Evolutionary conservation across 176 grass and related monocot species (phyloP).

Genomic region (Paspalum vaginatum): DNA sequence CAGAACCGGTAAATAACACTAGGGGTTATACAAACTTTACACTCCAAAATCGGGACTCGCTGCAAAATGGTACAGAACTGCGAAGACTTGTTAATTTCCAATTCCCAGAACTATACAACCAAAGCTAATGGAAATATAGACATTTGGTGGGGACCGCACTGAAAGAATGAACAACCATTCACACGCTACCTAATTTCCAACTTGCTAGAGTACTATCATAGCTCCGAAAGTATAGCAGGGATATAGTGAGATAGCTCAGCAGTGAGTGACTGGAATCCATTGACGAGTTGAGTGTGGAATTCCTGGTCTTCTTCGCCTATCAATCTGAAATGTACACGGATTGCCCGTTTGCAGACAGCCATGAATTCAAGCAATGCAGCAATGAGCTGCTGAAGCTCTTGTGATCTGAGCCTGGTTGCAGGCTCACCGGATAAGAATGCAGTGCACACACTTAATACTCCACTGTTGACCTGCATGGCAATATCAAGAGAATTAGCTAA

Average conservation of each 20-base stretch:
- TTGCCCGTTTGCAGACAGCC: conserved; percentile 98
- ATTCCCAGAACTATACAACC: conserved; percentile 48
- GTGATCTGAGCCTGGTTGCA: conserved; percentile 89
- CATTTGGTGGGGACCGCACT: conserved; percentile 34
- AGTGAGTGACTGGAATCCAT: conserved; percentile 97
- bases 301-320: conserved; percentile 99
- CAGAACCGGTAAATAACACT: conserved; percentile 27
- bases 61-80: conserved; percentile 29
- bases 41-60: conserved; percentile 52
- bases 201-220: conserved; percentile 57
- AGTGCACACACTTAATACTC: conserved; percentile 93
- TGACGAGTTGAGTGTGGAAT: conserved; percentile 98
- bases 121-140: conserved; percentile 52
- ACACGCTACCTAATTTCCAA: conserved; percentile 53
- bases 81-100: conserved; percentile 34
- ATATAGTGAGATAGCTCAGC: conserved; percentile 99
- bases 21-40: conserved; percentile 40
- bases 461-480: conserved; percentile 91
- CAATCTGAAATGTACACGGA: conserved; percentile 94
- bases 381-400: conserved; percentile 96
- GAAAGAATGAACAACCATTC: conserved; percentile 46
- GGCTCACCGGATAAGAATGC: conserved; percentile 98
- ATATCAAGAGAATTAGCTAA: conserved; percentile 25
- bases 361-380: conserved; percentile 98
- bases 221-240: conserved; percentile 95